Base-by-base conservation (phyloP, 805 yeast genomes). In the Starmera quercuum region DNA sequence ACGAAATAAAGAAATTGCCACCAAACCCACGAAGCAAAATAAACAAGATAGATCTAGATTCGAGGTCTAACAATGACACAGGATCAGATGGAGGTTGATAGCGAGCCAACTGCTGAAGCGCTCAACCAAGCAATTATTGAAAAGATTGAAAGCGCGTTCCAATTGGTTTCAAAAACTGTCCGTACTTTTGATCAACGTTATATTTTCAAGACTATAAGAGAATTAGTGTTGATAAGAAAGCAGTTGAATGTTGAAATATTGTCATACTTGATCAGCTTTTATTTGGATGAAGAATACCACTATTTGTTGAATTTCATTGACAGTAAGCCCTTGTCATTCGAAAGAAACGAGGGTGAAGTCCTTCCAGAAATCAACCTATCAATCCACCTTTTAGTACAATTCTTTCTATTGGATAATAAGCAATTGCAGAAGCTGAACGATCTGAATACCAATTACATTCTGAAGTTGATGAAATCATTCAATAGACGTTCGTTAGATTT, bases 401-500 rank as follows among this genome's bases (percentile, higher is more conserved):
- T 86, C 20, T 80, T 71, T 59, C 65, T 87, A 33, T 71, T 85
- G 44, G 95, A 90, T 57, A 54, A 64, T 12, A 64, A 68, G 12
- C 67, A 73, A 37, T 58, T 73, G 38, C 57, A 54, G 15, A 61
- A 66, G 39, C 63, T 78, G 39, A 71, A 73, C 36, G 49, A 56
- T 9, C 73, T 84, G 53, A 80, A 80, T 48, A 57, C 50, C 9
- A 61, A 63, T 33, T 63, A 81, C 35, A 53, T 62, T 11, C 63
- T 77, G 34, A 68, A 45, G 38, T 57, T 56, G 20, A 46, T 86
- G 53, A 69, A 72, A 37, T 57, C 67, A 11, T 81, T 81, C 62
- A 86, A 86, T 59, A 75, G 82, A 44, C 74, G 97, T 43, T 73
- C 94, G 5, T 64, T 90, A 44, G 97, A 92, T 59, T 76, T 83